Percentiles rank a stretch among this genome's conserved stretches.
Evolutionary conservation across 176 grass and related monocot species (phyloP).

Genomic region (Secale cereale): DNA sequence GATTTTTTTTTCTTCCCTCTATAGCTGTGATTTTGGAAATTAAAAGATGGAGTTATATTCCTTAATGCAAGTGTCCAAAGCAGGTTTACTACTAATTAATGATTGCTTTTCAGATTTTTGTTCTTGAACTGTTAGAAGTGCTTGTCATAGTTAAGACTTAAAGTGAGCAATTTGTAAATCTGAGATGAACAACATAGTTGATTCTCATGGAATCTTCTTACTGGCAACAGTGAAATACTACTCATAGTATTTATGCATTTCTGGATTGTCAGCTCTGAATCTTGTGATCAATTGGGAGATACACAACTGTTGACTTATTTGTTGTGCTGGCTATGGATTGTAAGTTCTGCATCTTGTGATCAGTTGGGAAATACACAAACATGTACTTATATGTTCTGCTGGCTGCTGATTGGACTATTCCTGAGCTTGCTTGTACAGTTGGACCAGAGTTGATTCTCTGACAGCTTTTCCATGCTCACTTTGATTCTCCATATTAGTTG

Average conservation of each 20-base stretch:
- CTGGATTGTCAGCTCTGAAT: background rate
- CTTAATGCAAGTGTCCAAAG: background rate
- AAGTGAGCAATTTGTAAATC: background rate
- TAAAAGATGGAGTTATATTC: background rate
- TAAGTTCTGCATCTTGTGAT: background rate
- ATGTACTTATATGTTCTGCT: background rate
- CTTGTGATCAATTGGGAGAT: background rate
- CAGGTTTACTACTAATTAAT: background rate
- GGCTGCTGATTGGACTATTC: background rate
- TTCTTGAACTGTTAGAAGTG: background rate
- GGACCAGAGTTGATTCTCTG: background rate
- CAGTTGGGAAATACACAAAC: background rate
- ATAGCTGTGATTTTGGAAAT: background rate
- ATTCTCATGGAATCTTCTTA: background rate
- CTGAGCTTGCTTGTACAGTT: constrained; percentile 20
- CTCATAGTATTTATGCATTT: background rate
- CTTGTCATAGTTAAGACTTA: background rate
- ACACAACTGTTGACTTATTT: background rate
- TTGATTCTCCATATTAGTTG: background rate
- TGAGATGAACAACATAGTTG: background rate
- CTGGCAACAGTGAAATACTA: background rate
- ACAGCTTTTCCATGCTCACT: background rate
- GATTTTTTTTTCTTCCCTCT: background rate
- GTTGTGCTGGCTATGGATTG: background rate
- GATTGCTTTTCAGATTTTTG: background rate